phyloP scores from a whole-genome alignment of 257 asterid genomes.

The Asclepias syriaca region DNA sequence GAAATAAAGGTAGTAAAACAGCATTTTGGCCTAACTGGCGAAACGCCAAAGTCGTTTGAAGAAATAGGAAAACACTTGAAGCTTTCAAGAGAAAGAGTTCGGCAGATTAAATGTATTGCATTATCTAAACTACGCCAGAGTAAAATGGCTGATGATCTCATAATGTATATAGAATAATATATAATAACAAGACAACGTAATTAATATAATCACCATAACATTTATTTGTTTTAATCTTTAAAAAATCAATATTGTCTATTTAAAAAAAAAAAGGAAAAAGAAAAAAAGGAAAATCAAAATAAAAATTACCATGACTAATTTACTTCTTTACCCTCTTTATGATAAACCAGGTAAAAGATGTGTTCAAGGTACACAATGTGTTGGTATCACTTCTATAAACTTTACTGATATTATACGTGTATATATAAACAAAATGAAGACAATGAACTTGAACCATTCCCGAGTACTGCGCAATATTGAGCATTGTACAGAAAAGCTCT shows the following conservation, averaged over 20 bases:
- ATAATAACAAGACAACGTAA: too few species aligned
- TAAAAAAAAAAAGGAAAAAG: too few species aligned
- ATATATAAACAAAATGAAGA: background rate
- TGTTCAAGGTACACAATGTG: background rate
- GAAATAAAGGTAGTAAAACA: constrained; percentile 43
- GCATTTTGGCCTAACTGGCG: constrained; percentile 52
- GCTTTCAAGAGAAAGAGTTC: constrained; percentile 67
- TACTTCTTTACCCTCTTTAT: too few species aligned
- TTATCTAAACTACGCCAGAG: constrained; percentile 36
- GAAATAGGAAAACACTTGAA: constrained; percentile 47
- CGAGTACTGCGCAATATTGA: background rate
- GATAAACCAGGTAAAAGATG: too few species aligned
- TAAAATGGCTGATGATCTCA: constrained; percentile 28
- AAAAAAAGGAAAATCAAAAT: too few species aligned
- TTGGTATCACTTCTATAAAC: background rate
- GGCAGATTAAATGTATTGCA: constrained; percentile 57
- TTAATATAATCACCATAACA: too few species aligned
- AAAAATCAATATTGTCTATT: too few species aligned
- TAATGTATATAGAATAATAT: constrained; percentile 29
- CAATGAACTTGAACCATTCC: background rate
- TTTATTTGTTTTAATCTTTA: too few species aligned
- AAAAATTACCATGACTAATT: too few species aligned
- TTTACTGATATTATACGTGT: background rate
- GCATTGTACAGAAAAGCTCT: background rate
- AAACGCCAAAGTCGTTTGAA: constrained; percentile 45